Conservation (phyloP, 768 basidiomycete genomes). For the Boletus rex-veris region DNA sequence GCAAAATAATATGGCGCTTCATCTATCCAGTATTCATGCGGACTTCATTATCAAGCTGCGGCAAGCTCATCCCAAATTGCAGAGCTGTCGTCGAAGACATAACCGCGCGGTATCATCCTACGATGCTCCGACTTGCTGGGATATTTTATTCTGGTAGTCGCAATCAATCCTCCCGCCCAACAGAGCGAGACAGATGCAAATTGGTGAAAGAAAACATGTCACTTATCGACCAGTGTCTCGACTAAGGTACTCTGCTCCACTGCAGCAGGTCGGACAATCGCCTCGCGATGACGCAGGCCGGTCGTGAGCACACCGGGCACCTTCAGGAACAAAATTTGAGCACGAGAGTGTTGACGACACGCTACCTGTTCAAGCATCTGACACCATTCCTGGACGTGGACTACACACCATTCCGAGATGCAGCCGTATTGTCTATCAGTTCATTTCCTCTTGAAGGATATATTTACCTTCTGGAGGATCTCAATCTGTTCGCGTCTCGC, state of each 20-base stretch:
- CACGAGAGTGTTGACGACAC: conserved; percentile 81
- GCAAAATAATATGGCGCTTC: conserved; percentile 71
- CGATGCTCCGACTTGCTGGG: conserved; percentile 71
- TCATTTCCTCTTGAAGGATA: conserved; percentile 77
- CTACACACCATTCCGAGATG: conserved; percentile 76
- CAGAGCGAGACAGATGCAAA: conserved; percentile 52
- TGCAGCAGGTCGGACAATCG: conserved; percentile 60
- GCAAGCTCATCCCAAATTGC: conserved; percentile 45
- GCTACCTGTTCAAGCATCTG: conserved; percentile 79
- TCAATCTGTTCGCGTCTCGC: conserved; percentile 73
- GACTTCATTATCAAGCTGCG: conserved; percentile 47
- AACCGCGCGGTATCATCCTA: conserved; percentile 64
- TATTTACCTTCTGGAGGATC: conserved; percentile 77
- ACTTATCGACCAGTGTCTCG: conserved; percentile 79
- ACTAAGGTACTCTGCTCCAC: conserved; percentile 84
- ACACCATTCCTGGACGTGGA: conserved; percentile 88
- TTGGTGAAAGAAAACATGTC: conserved; percentile 53
- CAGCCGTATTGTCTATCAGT: conserved; percentile 85
- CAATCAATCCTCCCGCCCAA: conserved; percentile 37
- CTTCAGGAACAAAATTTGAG: conserved; percentile 73
- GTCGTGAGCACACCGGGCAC: conserved; percentile 65
- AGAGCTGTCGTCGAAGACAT: conserved; percentile 68
- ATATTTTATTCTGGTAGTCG: conserved; percentile 48
- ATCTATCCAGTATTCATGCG: conserved; percentile 66
- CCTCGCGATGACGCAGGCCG: conserved; percentile 48